Percentiles rank a stretch among this genome's conserved stretches.
phyloP scores from a whole-genome alignment of 164 flowering plant genomes.

The Cinnamomum micranthum region DNA sequence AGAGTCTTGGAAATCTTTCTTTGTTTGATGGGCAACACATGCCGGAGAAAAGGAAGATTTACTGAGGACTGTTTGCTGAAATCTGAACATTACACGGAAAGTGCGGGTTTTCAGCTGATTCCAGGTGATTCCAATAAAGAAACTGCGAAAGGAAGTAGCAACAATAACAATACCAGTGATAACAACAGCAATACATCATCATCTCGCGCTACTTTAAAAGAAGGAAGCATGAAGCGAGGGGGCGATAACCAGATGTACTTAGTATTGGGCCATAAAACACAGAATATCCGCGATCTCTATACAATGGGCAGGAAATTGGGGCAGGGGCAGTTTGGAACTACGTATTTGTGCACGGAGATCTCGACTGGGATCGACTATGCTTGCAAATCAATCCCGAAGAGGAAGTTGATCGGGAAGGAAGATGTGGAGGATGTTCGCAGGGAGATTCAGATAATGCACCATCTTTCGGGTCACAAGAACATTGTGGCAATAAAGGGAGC shows the following conservation, averaged over 20 bases:
- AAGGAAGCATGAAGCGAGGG: slow-evolving; percentile 54
- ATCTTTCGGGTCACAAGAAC: slow-evolving; percentile 78
- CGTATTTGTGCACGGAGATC: slow-evolving; percentile 65
- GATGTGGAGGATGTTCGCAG: slow-evolving; percentile 88
- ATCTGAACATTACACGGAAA: slow-evolving; percentile 33
- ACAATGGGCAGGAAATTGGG: slow-evolving; percentile 80
- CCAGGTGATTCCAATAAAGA: no score
- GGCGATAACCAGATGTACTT: slow-evolving; percentile 52
- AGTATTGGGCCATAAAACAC: slow-evolving; percentile 83
- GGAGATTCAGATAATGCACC: slow-evolving; percentile 97
- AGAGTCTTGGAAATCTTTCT: slow-evolving; percentile 11
- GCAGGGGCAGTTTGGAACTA: slow-evolving; percentile 92
- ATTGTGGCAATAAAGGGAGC: slow-evolving; percentile 87
- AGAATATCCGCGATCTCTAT: slow-evolving; percentile 78
- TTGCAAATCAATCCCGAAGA: slow-evolving; percentile 79
- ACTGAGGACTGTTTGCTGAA: slow-evolving; percentile 40
- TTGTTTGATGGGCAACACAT: slow-evolving; percentile 98
- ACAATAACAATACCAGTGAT: slow-evolving; percentile 25
- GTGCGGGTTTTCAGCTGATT: no score
- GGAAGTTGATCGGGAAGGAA: slow-evolving; percentile 80
- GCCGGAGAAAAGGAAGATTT: slow-evolving; percentile 74
- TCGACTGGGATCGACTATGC: slow-evolving; percentile 67
- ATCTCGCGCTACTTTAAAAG: slow-evolving; percentile 31
- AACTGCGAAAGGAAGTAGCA: slow-evolving; percentile 24
- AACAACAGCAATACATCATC: not conserved